phyloP scores from a whole-genome alignment of 164 flowering plant genomes.

The Euptelea pleiosperma region DNA sequence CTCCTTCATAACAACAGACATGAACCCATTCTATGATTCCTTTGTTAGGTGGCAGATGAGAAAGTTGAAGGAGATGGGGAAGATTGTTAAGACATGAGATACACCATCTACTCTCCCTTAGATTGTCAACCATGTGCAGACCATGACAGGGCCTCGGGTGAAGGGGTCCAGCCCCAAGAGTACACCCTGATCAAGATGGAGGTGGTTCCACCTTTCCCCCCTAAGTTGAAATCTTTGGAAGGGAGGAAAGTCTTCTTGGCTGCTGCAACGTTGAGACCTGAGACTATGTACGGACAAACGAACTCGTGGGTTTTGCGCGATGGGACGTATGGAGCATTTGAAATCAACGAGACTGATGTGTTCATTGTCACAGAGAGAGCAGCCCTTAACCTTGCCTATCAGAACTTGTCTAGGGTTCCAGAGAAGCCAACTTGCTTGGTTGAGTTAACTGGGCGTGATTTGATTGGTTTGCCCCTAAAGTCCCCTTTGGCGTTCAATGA shows the following conservation, averaged over 20 bases:
- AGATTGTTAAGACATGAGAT: slow-evolving; percentile 80
- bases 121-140: slow-evolving; percentile 97
- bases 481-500: slow-evolving; percentile 57
- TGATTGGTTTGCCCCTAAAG: slow-evolving; percentile 74
- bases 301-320: slow-evolving; percentile 89
- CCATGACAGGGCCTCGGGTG: slow-evolving; percentile 89
- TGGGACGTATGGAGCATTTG: slow-evolving; percentile 89
- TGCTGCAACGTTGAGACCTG: slow-evolving; percentile 92
- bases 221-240: slow-evolving; percentile 57
- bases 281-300: slow-evolving; percentile 93
- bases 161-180: slow-evolving; percentile 91
- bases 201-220: slow-evolving; percentile 65
- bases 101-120: slow-evolving; percentile 71
- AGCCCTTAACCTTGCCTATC: slow-evolving; percentile 84
- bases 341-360: slow-evolving; percentile 75
- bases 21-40: slow-evolving; percentile 74
- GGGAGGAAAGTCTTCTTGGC: slow-evolving; percentile 73
- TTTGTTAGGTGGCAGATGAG: slow-evolving; percentile 91
- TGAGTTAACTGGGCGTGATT: slow-evolving; percentile 72
- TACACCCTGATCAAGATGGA: slow-evolving; percentile 92
- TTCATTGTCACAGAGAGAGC: slow-evolving; percentile 68
- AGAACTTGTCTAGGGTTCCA: slow-evolving; percentile 58
- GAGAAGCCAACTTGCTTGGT: slow-evolving; percentile 73
- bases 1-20: slow-evolving; percentile 77
- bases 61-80: slow-evolving; percentile 69